phyloP scores from a whole-genome alignment of 2,329 filamentous ascomycete genomes.

The Samsoniella hepiali region DNA sequence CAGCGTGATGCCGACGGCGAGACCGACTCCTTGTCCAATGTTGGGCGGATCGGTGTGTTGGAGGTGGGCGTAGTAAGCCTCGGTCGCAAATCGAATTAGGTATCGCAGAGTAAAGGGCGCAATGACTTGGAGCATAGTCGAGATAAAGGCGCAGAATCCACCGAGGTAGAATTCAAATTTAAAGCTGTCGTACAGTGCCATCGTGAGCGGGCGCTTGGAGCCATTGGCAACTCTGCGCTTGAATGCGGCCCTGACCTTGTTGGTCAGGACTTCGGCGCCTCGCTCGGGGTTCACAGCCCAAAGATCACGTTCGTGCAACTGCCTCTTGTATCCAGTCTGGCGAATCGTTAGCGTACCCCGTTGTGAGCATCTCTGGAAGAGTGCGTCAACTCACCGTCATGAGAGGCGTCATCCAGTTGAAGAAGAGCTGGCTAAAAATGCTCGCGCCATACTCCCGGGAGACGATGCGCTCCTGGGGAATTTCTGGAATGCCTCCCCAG shows the following conservation, averaged over 20 bases:
- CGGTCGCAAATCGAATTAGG: conserved; percentile 78
- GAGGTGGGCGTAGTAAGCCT: conserved; percentile 67
- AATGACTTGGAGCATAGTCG: conserved; percentile 74
- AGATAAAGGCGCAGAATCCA: conserved; percentile 69
- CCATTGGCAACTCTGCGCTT: conserved; percentile 63
- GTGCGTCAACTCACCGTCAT: conserved; percentile 62
- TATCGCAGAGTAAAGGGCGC: conserved; percentile 83
- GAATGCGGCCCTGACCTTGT: conserved; percentile 65
- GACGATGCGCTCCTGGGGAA: conserved; percentile 50
- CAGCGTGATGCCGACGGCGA: conserved; percentile 76
- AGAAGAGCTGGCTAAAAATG: conserved; percentile 73
- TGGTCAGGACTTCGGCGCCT: conserved; percentile 65
- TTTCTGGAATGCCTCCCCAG: conserved; percentile 55
- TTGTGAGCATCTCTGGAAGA: background rate
- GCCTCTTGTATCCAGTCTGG: conserved; percentile 78
- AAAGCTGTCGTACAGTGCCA: conserved; percentile 84
- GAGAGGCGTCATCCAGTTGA: conserved; percentile 85
- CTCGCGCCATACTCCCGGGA: conserved; percentile 71
- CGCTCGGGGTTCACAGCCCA: conserved; percentile 84
- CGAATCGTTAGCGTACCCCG: background rate
- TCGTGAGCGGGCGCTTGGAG: conserved; percentile 69
- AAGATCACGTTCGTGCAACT: conserved; percentile 79
- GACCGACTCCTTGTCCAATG: conserved; percentile 73
- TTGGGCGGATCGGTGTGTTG: conserved; percentile 54
- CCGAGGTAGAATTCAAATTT: conserved; percentile 80